Evolutionary conservation across 2,329 filamentous ascomycete genomes (phyloP).

Genomic region (Colletotrichum eleusines): DNA sequence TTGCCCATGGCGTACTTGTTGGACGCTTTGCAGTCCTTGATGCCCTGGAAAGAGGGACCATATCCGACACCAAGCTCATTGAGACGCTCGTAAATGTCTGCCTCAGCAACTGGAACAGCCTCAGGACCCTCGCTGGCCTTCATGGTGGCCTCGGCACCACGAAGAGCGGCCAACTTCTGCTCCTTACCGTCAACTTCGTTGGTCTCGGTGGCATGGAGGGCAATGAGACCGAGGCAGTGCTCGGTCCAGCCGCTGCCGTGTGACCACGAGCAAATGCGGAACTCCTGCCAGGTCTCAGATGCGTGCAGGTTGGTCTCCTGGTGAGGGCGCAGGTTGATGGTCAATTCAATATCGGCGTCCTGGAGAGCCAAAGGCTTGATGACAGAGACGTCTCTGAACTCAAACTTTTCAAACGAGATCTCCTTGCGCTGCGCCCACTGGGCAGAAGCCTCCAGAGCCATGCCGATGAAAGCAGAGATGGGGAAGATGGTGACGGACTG

Average conservation of each 20-base stretch:
- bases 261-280: conserved; percentile 67
- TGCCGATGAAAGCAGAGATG: conserved; percentile 64
- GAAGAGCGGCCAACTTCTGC: conserved; percentile 45
- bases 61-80: conserved; percentile 62
- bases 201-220: conserved; percentile 51
- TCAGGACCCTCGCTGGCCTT: conserved; percentile 47
- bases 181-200: conserved; percentile 56
- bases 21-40: conserved; percentile 58
- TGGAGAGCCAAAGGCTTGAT: conserved; percentile 60
- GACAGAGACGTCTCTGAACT: conserved; percentile 61
- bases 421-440: conserved; percentile 43
- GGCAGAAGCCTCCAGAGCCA: conserved; percentile 63
- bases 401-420: conserved; percentile 55
- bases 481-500: conserved; percentile 69
- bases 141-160: conserved; percentile 49
- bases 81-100: conserved; percentile 60
- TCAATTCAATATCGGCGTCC: conserved; percentile 64
- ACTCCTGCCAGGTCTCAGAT: conserved; percentile 66
- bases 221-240: conserved; percentile 67
- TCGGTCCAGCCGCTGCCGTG: conserved; percentile 67
- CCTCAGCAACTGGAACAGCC: conserved; percentile 42
- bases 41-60: conserved; percentile 63
- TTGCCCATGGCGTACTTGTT: conserved; percentile 36
- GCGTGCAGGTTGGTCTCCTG: conserved; percentile 56
- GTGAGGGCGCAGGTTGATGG: conserved; percentile 58